These are phyloP conservation scores for Sonneratia caseolaris DNA, from an alignment of 345 rosid genomes.

Conservation along the genomic window DNA sequence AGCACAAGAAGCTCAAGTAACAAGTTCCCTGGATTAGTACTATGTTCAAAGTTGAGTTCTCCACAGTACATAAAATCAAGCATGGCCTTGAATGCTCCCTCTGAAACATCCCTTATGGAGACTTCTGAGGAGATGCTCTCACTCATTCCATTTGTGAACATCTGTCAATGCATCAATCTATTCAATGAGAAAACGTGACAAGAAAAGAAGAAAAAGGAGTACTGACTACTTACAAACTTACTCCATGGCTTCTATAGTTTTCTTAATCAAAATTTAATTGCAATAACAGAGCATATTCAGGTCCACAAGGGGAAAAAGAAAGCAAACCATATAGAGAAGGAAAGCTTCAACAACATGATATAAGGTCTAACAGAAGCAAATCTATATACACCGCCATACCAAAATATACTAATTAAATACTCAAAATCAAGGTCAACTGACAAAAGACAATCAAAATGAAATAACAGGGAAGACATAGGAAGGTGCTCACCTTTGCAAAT, in stretches of 20 bases:
- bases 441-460: not conserved
- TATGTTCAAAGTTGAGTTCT: conserved; percentile 55
- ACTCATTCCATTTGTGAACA: conserved; percentile 98
- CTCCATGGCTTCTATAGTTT: not conserved
- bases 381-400: not conserved
- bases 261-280: too few species aligned
- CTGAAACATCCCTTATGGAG: conserved; percentile 61
- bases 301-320: not conserved
- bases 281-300: not conserved
- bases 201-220: not conserved
- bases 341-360: not conserved
- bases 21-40: conserved; percentile 46
- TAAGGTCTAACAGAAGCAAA: not conserved
- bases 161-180: conserved; percentile 33
- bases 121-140: conserved; percentile 67
- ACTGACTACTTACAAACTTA: not conserved
- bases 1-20: conserved; percentile 77
- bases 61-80: conserved; percentile 80
- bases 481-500: conserved; percentile 67
- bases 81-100: conserved; percentile 71
- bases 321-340: not conserved
- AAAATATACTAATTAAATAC: not conserved
- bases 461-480: conserved; percentile 1
- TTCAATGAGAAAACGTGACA: not conserved
- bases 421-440: conserved; percentile 1